phyloP scores from a whole-genome alignment of 2,329 filamentous ascomycete genomes.

The Davidsoniella virescens region DNA sequence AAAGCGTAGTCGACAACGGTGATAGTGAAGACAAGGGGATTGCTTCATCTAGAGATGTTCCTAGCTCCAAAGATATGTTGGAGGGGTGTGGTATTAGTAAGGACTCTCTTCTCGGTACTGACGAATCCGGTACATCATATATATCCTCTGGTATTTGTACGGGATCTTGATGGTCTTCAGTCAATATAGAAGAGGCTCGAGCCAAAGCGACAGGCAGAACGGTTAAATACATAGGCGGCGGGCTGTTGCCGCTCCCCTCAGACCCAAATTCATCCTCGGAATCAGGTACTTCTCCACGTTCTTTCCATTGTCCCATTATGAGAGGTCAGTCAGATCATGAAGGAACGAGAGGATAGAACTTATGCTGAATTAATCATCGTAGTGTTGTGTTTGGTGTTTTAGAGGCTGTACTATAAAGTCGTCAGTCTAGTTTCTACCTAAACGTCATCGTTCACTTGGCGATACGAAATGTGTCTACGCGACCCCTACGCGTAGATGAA shows the following conservation, averaged over 20 bases:
- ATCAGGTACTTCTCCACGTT: slow-evolving; percentile 33
- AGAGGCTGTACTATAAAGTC: background rate
- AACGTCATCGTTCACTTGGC: background rate
- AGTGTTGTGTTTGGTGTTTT: background rate
- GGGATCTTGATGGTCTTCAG: background rate
- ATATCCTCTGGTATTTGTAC: background rate
- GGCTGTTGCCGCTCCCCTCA: slow-evolving; percentile 21
- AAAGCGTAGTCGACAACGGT: slow-evolving; percentile 1
- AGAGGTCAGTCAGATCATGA: background rate
- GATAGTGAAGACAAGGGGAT: slow-evolving; percentile 8
- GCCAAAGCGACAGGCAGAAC: slow-evolving; percentile 1
- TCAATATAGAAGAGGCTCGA: background rate
- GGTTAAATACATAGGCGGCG: background rate
- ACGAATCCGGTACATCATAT: slow-evolving; percentile 11
- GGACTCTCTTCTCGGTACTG: background rate
- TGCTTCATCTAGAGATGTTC: background rate
- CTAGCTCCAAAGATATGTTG: background rate
- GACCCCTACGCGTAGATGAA: slow-evolving; percentile 8
- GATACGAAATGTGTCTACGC: background rate
- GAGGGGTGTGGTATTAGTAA: background rate
- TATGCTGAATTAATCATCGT: background rate
- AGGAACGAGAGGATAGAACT: background rate
- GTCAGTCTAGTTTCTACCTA: background rate
- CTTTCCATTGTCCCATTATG: slow-evolving; percentile 30
- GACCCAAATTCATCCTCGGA: slow-evolving; percentile 32